A percentile compares a stretch with the other conserved stretches of the same genome.
phyloP scores from a whole-genome alignment of 768 basidiomycete species.

The Multifurca ochricompacta region DNA sequence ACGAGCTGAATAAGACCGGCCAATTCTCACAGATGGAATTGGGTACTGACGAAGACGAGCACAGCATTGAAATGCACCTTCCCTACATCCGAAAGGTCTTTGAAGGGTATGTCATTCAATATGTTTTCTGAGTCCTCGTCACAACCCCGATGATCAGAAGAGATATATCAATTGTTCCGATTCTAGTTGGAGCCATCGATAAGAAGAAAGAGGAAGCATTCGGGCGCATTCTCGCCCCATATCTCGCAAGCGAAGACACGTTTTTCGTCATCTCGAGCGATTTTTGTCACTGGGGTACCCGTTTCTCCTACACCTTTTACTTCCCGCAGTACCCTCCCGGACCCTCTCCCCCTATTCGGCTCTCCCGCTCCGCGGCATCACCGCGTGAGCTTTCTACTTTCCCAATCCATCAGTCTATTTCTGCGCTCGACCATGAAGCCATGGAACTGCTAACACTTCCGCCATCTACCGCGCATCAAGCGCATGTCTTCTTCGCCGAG shows the following conservation, averaged over 20 bases:
- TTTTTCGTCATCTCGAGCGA: slow-evolving; percentile 91
- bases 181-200: slow-evolving; percentile 78
- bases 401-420: slow-evolving; percentile 80
- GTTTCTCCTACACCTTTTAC: slow-evolving; percentile 86
- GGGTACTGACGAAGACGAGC: slow-evolving; percentile 82
- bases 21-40: slow-evolving; percentile 62
- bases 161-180: slow-evolving; percentile 79
- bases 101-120: slow-evolving; percentile 47
- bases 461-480: slow-evolving; percentile 40
- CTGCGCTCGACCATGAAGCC: slow-evolving; percentile 77
- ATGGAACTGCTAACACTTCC: slow-evolving; percentile 64
- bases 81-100: slow-evolving; percentile 86
- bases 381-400: slow-evolving; percentile 37
- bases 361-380: slow-evolving; percentile 36
- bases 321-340: slow-evolving; percentile 55
- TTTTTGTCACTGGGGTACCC: slow-evolving; percentile 94
- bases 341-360: slow-evolving; percentile 38
- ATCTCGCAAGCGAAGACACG: slow-evolving; percentile 69
- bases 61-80: slow-evolving; percentile 97
- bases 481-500: slow-evolving; percentile 54
- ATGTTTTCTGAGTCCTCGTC: neutral
- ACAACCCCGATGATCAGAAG: slow-evolving; percentile 34
- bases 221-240: slow-evolving; percentile 71
- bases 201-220: slow-evolving; percentile 50
- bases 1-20: slow-evolving; percentile 54